These are phyloP conservation scores for Phytophthora boehmeriae DNA, from an alignment of 352 stramenopile genomes.

Conservation along the genomic window DNA sequence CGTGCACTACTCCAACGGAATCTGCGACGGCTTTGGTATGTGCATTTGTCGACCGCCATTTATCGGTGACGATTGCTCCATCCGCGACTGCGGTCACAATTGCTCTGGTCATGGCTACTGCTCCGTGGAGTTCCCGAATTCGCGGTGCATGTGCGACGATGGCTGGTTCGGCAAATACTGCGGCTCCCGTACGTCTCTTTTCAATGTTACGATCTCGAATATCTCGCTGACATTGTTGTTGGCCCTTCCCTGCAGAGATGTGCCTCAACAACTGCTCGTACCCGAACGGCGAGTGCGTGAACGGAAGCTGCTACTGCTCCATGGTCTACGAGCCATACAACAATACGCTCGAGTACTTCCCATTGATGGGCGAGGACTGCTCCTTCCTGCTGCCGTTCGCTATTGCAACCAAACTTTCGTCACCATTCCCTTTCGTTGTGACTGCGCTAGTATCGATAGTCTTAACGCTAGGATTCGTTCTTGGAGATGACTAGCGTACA, in stretches of 20 bases:
- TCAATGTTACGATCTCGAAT: not conserved
- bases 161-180: slow-evolving; percentile 96
- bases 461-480: slow-evolving; percentile 16
- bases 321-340: slow-evolving; percentile 96
- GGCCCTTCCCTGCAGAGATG: slow-evolving; percentile 72
- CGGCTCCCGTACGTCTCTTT: slow-evolving; percentile 63
- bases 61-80: slow-evolving; percentile 91
- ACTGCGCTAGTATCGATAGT: slow-evolving; percentile 13
- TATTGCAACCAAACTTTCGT: slow-evolving; percentile 16
- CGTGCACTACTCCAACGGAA: slow-evolving; percentile 91
- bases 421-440: slow-evolving; percentile 4
- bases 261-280: slow-evolving; percentile 98
- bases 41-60: slow-evolving; percentile 96
- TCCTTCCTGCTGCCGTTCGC: slow-evolving; percentile 84
- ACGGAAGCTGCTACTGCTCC: slow-evolving; percentile 90
- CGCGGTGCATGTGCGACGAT: slow-evolving; percentile 94
- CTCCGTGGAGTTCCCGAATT: slow-evolving; percentile 95
- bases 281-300: slow-evolving; percentile 94
- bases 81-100: slow-evolving; percentile 92
- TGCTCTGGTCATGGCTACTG: slow-evolving; percentile 95
- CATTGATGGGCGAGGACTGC: slow-evolving; percentile 84
- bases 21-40: slow-evolving; percentile 96
- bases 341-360: slow-evolving; percentile 83
- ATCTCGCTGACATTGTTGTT: not conserved
- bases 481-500: slow-evolving; percentile 16